Conservation (phyloP, 306 rosid species). For the Begonia masoniana region DNA sequence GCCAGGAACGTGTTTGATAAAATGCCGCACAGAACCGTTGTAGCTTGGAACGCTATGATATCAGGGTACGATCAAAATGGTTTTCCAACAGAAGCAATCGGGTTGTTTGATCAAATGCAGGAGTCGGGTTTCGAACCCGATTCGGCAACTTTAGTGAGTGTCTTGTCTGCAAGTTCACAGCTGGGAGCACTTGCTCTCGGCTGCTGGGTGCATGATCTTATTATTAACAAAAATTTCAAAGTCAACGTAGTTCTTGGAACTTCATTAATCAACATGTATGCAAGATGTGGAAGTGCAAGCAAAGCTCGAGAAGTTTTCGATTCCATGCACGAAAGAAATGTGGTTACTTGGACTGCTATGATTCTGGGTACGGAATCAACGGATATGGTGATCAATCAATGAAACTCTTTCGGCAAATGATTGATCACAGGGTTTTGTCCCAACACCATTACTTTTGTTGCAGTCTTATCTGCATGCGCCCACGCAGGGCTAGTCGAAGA, state of each 20-base stretch:
- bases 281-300: constrained; percentile 56
- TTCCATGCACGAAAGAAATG: constrained; percentile 50
- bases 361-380: constrained; percentile 77
- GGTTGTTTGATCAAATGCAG: constrained; percentile 31
- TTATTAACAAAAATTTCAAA: constrained; percentile 23
- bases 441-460: constrained; percentile 61
- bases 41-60: constrained; percentile 86
- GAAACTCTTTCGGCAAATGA: constrained; percentile 49
- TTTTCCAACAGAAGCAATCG: constrained; percentile 40
- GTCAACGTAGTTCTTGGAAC: constrained; percentile 58
- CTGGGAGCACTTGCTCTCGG: constrained; percentile 62
- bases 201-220: constrained; percentile 46
- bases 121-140: constrained; percentile 37
- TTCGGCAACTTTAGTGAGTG: constrained; percentile 47
- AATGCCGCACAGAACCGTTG: constrained; percentile 45
- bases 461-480: constrained; percentile 76
- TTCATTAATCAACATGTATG: constrained; percentile 71
- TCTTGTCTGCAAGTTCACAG: constrained; percentile 71
- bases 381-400: constrained; percentile 64
- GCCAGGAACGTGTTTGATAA: constrained; percentile 53
- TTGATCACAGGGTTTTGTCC: constrained; percentile 39
- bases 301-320: constrained; percentile 56
- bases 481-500: constrained; percentile 74
- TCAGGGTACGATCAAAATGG: constrained; percentile 79
- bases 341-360: constrained; percentile 83